Conservation (phyloP, 306 rosid species). For the Acacia crassicarpa region DNA sequence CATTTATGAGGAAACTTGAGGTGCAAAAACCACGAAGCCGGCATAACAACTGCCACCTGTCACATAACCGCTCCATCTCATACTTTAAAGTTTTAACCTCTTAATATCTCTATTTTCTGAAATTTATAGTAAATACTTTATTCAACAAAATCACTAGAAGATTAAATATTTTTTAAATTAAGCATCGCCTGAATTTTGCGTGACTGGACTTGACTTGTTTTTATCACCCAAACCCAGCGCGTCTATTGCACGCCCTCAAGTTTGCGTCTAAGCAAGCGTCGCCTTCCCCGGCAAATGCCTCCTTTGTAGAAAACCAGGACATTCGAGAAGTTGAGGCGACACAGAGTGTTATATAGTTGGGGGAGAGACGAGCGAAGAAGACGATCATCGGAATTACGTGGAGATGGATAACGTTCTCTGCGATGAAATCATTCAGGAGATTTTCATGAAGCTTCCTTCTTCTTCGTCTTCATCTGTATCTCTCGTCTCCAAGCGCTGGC, state of each 20-base stretch:
- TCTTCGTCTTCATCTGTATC: conserved; percentile 59
- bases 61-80: neutral
- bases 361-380: neutral
- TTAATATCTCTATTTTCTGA: neutral
- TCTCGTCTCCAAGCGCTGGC: conserved; percentile 37
- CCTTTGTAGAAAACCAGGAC: conserved; percentile 9
- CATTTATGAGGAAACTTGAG: neutral
- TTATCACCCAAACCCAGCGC: neutral
- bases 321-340: neutral
- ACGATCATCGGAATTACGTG: neutral
- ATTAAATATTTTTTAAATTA: neutral
- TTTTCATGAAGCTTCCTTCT: conserved; percentile 63
- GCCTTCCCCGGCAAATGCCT: conserved; percentile 28
- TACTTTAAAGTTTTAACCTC: neutral
- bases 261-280: conserved; percentile 36
- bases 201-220: neutral
- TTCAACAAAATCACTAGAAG: neutral
- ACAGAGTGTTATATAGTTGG: neutral
- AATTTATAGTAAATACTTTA: neutral
- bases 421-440: conserved; percentile 80
- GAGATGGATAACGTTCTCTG: conserved; percentile 57
- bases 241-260: conserved; percentile 41
- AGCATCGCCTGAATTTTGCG: neutral
- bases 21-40: neutral
- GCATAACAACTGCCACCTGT: neutral